Percentiles rank a stretch among this genome's conserved stretches.
Evolutionary conservation across 768 basidiomycete genomes (phyloP).

Genomic region (Macrolepiota fuliginosa): DNA sequence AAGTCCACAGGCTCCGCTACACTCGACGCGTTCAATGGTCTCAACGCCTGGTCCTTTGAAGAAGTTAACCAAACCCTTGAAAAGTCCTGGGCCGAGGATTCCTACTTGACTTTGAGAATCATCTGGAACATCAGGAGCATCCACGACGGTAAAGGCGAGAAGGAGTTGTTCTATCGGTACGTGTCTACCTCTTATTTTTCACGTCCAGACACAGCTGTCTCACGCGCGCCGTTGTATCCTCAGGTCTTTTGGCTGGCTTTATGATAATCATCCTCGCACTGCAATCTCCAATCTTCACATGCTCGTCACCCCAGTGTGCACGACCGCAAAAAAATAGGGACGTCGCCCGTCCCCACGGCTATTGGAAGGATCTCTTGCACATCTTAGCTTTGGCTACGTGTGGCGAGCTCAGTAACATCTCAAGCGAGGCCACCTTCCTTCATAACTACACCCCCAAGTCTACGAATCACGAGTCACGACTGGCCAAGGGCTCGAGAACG

Average conservation of each 20-base stretch:
- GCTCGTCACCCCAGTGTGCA: constrained; percentile 53
- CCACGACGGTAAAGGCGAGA: constrained; percentile 64
- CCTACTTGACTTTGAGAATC: constrained; percentile 54
- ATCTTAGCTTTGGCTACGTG: constrained; percentile 59
- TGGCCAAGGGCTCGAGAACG: constrained; percentile 11
- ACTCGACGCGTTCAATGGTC: constrained; percentile 55
- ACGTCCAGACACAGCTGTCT: background rate
- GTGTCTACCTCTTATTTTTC: constrained; percentile 11
- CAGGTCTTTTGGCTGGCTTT: constrained; percentile 67
- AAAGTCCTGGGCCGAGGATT: constrained; percentile 58
- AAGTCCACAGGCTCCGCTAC: constrained; percentile 47
- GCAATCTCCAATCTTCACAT: constrained; percentile 58
- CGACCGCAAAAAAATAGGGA: constrained; percentile 27
- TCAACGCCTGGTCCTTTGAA: constrained; percentile 26
- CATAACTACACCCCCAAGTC: constrained; percentile 21
- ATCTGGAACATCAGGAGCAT: constrained; percentile 72
- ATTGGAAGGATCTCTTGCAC: constrained; percentile 76
- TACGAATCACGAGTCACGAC: background rate
- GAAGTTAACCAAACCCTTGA: constrained; percentile 35
- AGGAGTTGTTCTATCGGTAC: constrained; percentile 57
- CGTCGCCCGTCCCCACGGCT: constrained; percentile 47
- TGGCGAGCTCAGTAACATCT: constrained; percentile 40
- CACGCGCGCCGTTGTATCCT: background rate
- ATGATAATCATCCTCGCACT: constrained; percentile 65
- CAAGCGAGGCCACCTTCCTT: constrained; percentile 23